These are phyloP conservation scores for Paraphaeosphaeria sporulosa DNA, from an alignment of 2,329 filamentous ascomycete genomes.

Conservation along the genomic window DNA sequence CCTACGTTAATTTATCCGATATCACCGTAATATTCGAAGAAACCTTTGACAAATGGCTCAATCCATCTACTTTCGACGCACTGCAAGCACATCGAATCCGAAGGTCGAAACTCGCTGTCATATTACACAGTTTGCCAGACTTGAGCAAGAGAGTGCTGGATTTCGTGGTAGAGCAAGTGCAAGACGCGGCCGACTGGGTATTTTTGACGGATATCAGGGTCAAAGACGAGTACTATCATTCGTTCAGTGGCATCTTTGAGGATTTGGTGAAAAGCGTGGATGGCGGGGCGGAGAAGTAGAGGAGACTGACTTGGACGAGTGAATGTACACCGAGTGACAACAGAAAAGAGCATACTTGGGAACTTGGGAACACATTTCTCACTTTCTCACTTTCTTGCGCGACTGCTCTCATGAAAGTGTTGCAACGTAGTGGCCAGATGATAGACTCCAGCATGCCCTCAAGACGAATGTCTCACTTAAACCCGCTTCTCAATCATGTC, in stretches of 20 bases:
- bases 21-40: constrained; percentile 45
- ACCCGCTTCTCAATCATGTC: constrained; percentile 3
- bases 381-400: not conserved
- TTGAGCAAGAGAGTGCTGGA: constrained; percentile 32
- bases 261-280: constrained; percentile 32
- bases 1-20: constrained; percentile 41
- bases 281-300: constrained; percentile 13
- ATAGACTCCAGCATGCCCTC: not conserved
- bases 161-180: constrained; percentile 39
- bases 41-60: constrained; percentile 38
- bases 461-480: not conserved
- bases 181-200: constrained; percentile 40
- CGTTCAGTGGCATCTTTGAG: constrained; percentile 34
- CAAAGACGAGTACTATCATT: constrained; percentile 39
- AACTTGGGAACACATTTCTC: not conserved
- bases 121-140: constrained; percentile 38
- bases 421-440: not conserved
- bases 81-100: constrained; percentile 29
- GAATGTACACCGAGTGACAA: not conserved
- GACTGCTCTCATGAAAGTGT: not conserved
- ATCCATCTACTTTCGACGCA: constrained; percentile 28
- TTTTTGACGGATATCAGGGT: constrained; percentile 34
- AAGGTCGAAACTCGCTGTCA: constrained; percentile 33
- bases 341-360: not conserved
- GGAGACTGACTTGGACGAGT: too few relatives aligned